Evolutionary conservation across 1,284 basidiomycete species (phyloP).

Genomic region (Athelia sp.): DNA sequence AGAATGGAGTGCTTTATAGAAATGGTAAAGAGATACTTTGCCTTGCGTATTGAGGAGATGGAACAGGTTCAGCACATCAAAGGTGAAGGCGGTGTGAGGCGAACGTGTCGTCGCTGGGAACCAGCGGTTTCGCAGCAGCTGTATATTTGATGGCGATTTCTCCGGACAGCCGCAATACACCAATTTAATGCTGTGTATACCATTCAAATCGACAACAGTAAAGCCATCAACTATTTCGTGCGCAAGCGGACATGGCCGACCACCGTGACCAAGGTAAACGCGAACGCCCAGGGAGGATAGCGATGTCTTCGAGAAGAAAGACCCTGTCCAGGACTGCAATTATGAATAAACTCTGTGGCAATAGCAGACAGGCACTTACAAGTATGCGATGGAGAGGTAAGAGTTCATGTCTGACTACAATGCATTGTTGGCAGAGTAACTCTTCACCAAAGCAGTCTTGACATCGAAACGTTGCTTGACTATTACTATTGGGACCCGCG

Average conservation of each 20-base stretch:
- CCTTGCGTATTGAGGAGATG: constrained; percentile 5
- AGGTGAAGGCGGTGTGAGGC: constrained; percentile 8
- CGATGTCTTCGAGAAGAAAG: background rate
- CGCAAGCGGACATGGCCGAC: background rate
- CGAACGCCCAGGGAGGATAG: background rate
- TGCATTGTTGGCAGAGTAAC: background rate
- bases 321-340: background rate
- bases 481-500: too few species aligned
- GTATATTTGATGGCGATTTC: background rate
- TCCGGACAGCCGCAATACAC: constrained; percentile 10
- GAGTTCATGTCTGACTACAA: background rate
- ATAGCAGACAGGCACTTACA: background rate
- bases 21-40: constrained; percentile 12
- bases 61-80: constrained; percentile 4
- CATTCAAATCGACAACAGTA: constrained; percentile 8
- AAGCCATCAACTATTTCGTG: constrained; percentile 2
- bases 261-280: background rate
- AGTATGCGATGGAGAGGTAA: background rate
- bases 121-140: constrained; percentile 8
- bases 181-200: constrained; percentile 7
- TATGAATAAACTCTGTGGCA: background rate
- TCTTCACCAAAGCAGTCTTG: background rate
- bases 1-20: constrained; percentile 9
- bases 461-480: background rate
- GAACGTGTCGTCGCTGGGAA: constrained; percentile 7